Evolutionary conservation across 805 yeast species (phyloP).

Genomic region (Komagataella pseudopastoris): DNA sequence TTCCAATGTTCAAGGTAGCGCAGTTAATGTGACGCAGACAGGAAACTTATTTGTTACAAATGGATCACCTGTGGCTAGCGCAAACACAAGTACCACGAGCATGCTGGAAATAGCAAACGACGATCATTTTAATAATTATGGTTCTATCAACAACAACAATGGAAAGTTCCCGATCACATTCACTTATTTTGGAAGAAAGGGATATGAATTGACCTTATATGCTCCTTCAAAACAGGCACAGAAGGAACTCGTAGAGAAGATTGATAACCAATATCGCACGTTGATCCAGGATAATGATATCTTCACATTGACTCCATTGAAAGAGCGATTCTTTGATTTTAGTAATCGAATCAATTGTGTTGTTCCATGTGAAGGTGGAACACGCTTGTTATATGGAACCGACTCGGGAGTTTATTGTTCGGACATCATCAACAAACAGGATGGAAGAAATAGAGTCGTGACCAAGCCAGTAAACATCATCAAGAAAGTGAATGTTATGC

Average conservation of each 20-base stretch:
- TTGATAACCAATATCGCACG: constrained; percentile 66
- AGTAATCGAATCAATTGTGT: constrained; percentile 78
- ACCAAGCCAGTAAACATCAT: constrained; percentile 68
- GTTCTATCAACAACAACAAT: constrained; percentile 6
- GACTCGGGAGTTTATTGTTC: constrained; percentile 83
- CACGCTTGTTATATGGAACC: constrained; percentile 81
- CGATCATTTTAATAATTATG: constrained; percentile 8
- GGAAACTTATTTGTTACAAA: background rate
- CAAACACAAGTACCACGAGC: background rate
- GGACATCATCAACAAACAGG: constrained; percentile 32
- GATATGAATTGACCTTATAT: constrained; percentile 37
- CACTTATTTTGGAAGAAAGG: constrained; percentile 38
- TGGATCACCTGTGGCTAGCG: background rate
- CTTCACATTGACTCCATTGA: constrained; percentile 63
- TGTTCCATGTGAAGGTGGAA: constrained; percentile 89
- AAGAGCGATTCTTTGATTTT: constrained; percentile 62
- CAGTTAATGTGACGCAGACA: background rate
- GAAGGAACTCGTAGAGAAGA: constrained; percentile 66
- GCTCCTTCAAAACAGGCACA: constrained; percentile 49
- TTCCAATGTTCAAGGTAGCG: background rate
- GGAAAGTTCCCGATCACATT: constrained; percentile 35
- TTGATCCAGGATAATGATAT: constrained; percentile 64
- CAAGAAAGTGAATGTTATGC: constrained; percentile 65
- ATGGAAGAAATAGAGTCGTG: constrained; percentile 41
- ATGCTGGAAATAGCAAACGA: background rate